These are phyloP conservation scores for Xylaria sp. DNA, from an alignment of 2,329 filamentous ascomycete species.

Conservation along the genomic window DNA sequence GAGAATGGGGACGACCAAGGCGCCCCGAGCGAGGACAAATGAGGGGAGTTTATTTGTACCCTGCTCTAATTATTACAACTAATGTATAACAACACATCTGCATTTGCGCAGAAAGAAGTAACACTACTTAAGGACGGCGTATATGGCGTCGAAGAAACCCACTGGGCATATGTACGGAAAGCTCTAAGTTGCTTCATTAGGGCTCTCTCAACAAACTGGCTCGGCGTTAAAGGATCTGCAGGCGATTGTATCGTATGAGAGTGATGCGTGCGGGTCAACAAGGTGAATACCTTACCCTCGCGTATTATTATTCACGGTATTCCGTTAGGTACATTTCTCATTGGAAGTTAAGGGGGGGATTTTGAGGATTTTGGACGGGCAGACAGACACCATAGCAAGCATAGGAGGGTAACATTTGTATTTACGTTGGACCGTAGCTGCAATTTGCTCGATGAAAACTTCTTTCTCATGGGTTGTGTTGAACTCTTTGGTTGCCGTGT, in stretches of 20 bases:
- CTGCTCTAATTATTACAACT: constrained; percentile 4
- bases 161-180: no score
- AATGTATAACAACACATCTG: constrained; percentile 12
- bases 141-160: constrained; percentile 7
- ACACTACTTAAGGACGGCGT: not conserved
- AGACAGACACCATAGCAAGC: no score
- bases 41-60: not conserved
- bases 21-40: constrained; percentile 16
- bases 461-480: no score
- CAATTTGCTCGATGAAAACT: no score
- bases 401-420: no score
- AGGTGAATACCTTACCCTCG: not conserved
- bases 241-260: constrained; percentile 6
- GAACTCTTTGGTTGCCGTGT: no score
- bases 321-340: no score
- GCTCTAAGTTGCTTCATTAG: not conserved
- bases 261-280: not conserved
- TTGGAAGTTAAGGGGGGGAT: no score
- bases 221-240: constrained; percentile 14
- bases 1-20: constrained; percentile 14
- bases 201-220: not conserved
- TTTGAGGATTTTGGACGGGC: no score
- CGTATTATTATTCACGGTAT: no score
- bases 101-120: not conserved
- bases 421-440: no score